A percentile compares a stretch with the other conserved stretches of the same genome.
These are phyloP conservation scores for Phytophthora pluvialis DNA, from an alignment of 352 stramenopile genomes.

Conservation along the genomic window DNA sequence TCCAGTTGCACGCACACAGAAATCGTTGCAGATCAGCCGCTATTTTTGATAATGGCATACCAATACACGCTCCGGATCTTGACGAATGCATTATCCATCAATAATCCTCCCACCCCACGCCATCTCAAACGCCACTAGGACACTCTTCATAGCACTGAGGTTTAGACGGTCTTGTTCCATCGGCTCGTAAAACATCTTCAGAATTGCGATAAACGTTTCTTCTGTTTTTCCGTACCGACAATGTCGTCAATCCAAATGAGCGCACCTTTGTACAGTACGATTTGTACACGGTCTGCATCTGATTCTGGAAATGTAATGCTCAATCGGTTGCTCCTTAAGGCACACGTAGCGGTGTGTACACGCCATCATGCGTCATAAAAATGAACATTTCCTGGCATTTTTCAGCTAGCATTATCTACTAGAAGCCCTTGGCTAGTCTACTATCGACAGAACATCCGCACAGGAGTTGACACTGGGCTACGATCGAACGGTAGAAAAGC, in stretches of 20 bases:
- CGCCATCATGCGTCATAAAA: conserved; percentile 34
- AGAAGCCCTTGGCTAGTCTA: conserved; percentile 42
- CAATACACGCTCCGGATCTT: conserved; percentile 15
- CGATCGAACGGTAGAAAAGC: no score
- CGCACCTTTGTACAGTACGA: conserved; percentile 26
- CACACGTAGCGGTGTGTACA: conserved; percentile 25
- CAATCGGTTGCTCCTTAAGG: conserved; percentile 16
- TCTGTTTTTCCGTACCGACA: conserved; percentile 16
- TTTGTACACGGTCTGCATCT: conserved; percentile 25
- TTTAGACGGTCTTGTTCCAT: conserved; percentile 22
- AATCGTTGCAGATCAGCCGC: conserved; percentile 30
- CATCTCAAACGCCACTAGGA: conserved; percentile 18
- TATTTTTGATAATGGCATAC: conserved; percentile 11
- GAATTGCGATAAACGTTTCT: conserved; percentile 16
- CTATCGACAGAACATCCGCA: no score
- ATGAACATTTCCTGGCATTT: conserved; percentile 31
- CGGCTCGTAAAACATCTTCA: conserved; percentile 21
- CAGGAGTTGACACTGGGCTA: no score
- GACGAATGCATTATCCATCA: conserved; percentile 14
- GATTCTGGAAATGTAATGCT: conserved; percentile 21
- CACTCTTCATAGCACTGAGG: conserved; percentile 30
- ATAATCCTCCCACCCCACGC: conserved; percentile 34
- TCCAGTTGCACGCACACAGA: conserved; percentile 33
- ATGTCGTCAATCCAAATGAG: conserved; percentile 41
- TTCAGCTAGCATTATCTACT: conserved; percentile 24